Conservation (phyloP, 768 basidiomycete genomes). For the Lepiota venenata region DNA sequence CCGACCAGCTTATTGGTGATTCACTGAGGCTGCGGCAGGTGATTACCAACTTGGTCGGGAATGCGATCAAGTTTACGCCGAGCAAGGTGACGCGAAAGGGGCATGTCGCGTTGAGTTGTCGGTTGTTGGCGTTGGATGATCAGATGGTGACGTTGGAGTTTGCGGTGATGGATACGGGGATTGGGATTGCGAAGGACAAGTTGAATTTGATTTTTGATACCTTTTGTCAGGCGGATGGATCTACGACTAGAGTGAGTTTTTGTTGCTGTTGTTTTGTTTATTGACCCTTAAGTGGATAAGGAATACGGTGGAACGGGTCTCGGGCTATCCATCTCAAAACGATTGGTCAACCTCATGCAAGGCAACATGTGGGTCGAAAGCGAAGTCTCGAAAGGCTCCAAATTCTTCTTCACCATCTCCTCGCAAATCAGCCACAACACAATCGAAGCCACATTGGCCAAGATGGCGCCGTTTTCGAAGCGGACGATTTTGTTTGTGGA, state of each 20-base stretch:
- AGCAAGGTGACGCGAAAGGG: conserved; percentile 76
- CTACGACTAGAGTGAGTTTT: conserved; percentile 79
- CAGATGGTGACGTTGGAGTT: conserved; percentile 90
- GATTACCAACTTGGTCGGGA: conserved; percentile 93
- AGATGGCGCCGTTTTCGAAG: conserved; percentile 85
- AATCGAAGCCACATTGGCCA: conserved; percentile 66
- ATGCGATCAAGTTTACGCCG: conserved; percentile 97
- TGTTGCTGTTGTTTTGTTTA: conserved; percentile 9
- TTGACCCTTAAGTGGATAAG: conserved; percentile 30
- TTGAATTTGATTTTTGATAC: conserved; percentile 98
- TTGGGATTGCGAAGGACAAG: conserved; percentile 98
- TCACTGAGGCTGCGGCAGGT: conserved; percentile 92
- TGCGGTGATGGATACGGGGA: conserved; percentile 97
- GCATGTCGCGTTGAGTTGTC: conserved; percentile 85
- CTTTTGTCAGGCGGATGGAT: conserved; percentile 98
- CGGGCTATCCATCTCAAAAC: conserved; percentile 95
- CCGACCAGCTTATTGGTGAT: conserved; percentile 96
- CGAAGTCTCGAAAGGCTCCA: conserved; percentile 88
- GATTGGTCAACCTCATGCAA: conserved; percentile 94
- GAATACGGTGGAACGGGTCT: conserved; percentile 98
- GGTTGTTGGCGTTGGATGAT: conserved; percentile 75
- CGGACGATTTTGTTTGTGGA: conserved; percentile 92
- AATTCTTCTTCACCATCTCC: conserved; percentile 96
- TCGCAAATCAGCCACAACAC: conserved; percentile 77
- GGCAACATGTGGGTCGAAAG: conserved; percentile 99